Evolutionary conservation across 1,284 basidiomycete genomes (phyloP).

Genomic region (Dichomitus squalens): DNA sequence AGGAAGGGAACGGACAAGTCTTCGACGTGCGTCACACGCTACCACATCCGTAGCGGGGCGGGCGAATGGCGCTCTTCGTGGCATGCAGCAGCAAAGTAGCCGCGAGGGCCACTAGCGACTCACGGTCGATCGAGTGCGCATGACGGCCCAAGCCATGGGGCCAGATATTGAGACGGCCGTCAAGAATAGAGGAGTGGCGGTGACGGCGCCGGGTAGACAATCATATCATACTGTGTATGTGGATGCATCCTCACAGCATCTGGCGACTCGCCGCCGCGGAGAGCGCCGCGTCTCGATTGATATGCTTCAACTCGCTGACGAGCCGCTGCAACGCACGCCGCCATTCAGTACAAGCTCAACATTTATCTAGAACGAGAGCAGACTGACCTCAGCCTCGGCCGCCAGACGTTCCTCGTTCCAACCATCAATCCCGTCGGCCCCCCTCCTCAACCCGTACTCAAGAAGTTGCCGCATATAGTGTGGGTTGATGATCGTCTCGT

Average conservation of each 20-base stretch:
- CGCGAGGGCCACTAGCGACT: too few relatives aligned
- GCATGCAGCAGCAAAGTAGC: too few relatives aligned
- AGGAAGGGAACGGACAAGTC: not conserved
- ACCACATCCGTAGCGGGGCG: not conserved
- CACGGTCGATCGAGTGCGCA: too few relatives aligned
- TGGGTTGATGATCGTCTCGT: slow-evolving; percentile 74
- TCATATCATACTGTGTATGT: not conserved
- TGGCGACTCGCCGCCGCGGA: not conserved
- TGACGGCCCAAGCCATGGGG: too few relatives aligned
- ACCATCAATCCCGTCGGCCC: slow-evolving; percentile 30
- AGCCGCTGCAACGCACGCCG: slow-evolving; percentile 9
- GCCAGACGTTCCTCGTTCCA: slow-evolving; percentile 12
- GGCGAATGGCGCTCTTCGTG: not conserved
- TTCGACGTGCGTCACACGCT: not conserved
- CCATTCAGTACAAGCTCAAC: not conserved
- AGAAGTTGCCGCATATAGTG: slow-evolving; percentile 75
- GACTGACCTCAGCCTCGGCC: slow-evolving; percentile 18
- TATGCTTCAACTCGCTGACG: slow-evolving; percentile 13
- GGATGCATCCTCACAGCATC: not conserved
- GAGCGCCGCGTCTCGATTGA: slow-evolving; percentile 5
- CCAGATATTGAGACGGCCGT: too few relatives aligned
- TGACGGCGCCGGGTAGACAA: not conserved
- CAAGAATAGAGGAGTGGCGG: not conserved
- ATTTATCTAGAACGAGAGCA: not conserved
- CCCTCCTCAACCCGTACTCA: slow-evolving; percentile 64